Percentiles rank a stretch among this genome's conserved stretches.
phyloP scores from a whole-genome alignment of 768 basidiomycete species.

The Panaeolus papilionaceus region DNA sequence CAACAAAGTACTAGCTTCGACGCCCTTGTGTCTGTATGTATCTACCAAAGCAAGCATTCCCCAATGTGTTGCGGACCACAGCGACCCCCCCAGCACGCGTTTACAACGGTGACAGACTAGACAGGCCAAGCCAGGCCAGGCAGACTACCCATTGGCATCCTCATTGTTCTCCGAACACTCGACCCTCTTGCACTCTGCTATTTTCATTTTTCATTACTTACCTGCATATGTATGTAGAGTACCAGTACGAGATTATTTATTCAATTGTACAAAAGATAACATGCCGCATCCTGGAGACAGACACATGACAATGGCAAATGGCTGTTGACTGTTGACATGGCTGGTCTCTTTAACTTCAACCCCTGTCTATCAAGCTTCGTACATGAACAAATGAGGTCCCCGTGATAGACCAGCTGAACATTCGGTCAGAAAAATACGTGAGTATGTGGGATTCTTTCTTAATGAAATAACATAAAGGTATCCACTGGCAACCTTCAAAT shows the following conservation, averaged over 20 bases:
- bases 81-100: neutral
- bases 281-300: slow-evolving; percentile 8
- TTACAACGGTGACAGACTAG: neutral
- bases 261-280: neutral
- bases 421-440: too few relatives aligned
- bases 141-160: neutral
- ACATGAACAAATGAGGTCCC: neutral
- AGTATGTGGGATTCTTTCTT: too few relatives aligned
- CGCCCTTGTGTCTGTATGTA: neutral
- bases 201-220: neutral
- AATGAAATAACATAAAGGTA: too few relatives aligned
- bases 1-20: slow-evolving; percentile 1
- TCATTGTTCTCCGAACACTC: neutral
- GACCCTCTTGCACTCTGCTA: slow-evolving; percentile 7
- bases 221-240: neutral
- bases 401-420: too few relatives aligned
- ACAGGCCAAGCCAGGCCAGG: neutral
- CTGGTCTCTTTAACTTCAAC: too few relatives aligned
- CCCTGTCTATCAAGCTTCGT: too few relatives aligned
- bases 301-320: neutral
- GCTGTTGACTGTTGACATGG: neutral
- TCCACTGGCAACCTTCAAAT: too few relatives aligned
- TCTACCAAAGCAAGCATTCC: too few relatives aligned
- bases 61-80: neutral
- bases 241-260: neutral